Percentiles rank a stretch among this genome's conserved stretches.
Evolutionary conservation across 202 grass and related monocot genomes (phyloP).

Genomic region (Miscanthus sacchariflorus): DNA sequence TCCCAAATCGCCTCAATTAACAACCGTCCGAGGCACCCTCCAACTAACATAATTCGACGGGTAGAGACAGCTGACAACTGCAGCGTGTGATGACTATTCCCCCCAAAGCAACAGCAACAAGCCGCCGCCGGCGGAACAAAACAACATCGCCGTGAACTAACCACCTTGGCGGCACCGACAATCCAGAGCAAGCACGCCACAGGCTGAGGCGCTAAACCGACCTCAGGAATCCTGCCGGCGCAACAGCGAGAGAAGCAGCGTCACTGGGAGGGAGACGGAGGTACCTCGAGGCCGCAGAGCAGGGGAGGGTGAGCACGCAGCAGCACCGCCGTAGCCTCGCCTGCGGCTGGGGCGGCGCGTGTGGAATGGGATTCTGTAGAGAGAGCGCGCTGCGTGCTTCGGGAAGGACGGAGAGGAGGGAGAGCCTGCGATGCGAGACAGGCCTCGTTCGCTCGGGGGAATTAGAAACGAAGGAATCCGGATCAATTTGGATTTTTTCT

Average conservation of each 20-base stretch:
- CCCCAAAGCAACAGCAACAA: not conserved
- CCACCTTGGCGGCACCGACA: not conserved
- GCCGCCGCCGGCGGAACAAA: not conserved
- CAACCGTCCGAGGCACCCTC: not conserved
- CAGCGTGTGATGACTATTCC: conserved; percentile 21
- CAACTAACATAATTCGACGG: conserved; percentile 32
- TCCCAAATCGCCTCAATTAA: conserved; percentile 39
- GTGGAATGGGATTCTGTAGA: not conserved
- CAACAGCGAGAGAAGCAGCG: not conserved
- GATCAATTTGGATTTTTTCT: too few species aligned
- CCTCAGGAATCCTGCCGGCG: not conserved
- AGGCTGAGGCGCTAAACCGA: not conserved
- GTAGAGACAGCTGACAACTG: conserved; percentile 38
- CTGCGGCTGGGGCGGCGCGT: conserved; percentile 21
- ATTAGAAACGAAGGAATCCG: too few species aligned
- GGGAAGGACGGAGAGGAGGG: not conserved
- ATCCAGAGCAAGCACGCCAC: not conserved
- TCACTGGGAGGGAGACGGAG: conserved; percentile 7
- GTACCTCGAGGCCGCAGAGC: not conserved
- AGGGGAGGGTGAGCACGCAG: not conserved
- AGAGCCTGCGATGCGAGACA: not conserved
- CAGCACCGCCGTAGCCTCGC: not conserved
- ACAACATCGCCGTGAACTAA: conserved; percentile 2
- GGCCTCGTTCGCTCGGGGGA: too few species aligned
- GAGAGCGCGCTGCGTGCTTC: not conserved